Evolutionary conservation across 2,329 filamentous ascomycete species (phyloP).

Genomic region (Helotiales sp.): DNA sequence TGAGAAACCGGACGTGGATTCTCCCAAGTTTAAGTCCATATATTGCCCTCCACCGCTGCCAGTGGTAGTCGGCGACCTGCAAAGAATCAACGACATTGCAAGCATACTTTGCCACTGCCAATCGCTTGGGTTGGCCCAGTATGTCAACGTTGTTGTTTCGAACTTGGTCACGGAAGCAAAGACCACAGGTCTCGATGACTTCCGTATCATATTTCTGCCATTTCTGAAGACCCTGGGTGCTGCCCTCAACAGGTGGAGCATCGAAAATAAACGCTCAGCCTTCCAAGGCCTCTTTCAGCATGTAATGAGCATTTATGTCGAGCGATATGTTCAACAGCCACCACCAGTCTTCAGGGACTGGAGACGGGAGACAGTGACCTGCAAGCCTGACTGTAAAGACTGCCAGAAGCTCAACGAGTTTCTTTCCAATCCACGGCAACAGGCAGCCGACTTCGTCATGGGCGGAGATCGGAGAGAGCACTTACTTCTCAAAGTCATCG

Average conservation of each 20-base stretch:
- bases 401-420: slow-evolving; percentile 16
- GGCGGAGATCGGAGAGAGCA: slow-evolving; percentile 12
- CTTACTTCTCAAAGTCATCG: background rate
- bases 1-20: background rate
- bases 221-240: slow-evolving; percentile 13
- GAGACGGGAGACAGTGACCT: background rate
- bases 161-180: slow-evolving; percentile 12
- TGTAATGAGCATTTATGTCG: slow-evolving; percentile 15
- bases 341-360: slow-evolving; percentile 12
- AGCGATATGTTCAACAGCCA: slow-evolving; percentile 5
- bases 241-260: background rate
- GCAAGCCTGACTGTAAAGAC: slow-evolving; percentile 16
- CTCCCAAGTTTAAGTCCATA: background rate
- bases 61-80: background rate
- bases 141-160: background rate
- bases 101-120: slow-evolving; percentile 18
- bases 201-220: slow-evolving; percentile 17
- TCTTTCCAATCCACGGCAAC: slow-evolving; percentile 11
- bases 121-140: background rate
- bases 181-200: background rate
- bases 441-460: slow-evolving; percentile 8
- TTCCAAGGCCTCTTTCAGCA: slow-evolving; percentile 7
- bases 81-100: slow-evolving; percentile 16
- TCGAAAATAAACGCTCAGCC: background rate
- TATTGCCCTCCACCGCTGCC: background rate